These are phyloP conservation scores for Hypoxylon subgilvum DNA, from an alignment of 495 filamentous ascomycete species.

Conservation along the genomic window DNA sequence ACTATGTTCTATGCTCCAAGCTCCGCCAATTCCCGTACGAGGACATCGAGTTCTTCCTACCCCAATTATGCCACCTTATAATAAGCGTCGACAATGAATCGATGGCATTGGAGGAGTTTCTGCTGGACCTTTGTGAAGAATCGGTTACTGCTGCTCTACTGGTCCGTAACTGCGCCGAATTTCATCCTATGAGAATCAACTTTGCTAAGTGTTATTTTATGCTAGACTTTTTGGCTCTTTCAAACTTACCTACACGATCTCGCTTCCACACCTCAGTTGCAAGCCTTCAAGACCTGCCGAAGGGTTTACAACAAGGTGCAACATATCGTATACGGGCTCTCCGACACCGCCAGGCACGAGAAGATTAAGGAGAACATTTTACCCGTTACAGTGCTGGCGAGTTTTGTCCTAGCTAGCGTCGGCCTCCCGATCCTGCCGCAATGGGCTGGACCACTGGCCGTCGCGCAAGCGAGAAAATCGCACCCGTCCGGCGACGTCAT, in stretches of 20 bases:
- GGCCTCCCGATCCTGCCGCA: slow-evolving; percentile 59
- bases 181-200: background rate
- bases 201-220: slow-evolving; percentile 33
- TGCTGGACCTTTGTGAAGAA: slow-evolving; percentile 79
- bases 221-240: slow-evolving; percentile 81
- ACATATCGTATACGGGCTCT: slow-evolving; percentile 74
- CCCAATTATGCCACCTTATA: slow-evolving; percentile 78
- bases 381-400: slow-evolving; percentile 73
- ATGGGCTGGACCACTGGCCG: slow-evolving; percentile 72
- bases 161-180: slow-evolving; percentile 53
- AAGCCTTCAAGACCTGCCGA: slow-evolving; percentile 73
- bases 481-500: slow-evolving; percentile 61
- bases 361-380: slow-evolving; percentile 77
- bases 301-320: slow-evolving; percentile 81
- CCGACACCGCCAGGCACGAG: slow-evolving; percentile 65
- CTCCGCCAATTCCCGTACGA: slow-evolving; percentile 80
- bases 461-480: slow-evolving; percentile 75
- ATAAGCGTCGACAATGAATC: slow-evolving; percentile 82
- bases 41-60: slow-evolving; percentile 84
- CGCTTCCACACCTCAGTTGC: slow-evolving; percentile 67
- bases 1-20: slow-evolving; percentile 80
- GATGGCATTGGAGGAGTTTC: slow-evolving; percentile 81
- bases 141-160: slow-evolving; percentile 77
- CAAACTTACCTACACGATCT: slow-evolving; percentile 81
- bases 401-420: slow-evolving; percentile 70